Conservation (phyloP, 129 eudicot species). For the Arctium lappa region DNA sequence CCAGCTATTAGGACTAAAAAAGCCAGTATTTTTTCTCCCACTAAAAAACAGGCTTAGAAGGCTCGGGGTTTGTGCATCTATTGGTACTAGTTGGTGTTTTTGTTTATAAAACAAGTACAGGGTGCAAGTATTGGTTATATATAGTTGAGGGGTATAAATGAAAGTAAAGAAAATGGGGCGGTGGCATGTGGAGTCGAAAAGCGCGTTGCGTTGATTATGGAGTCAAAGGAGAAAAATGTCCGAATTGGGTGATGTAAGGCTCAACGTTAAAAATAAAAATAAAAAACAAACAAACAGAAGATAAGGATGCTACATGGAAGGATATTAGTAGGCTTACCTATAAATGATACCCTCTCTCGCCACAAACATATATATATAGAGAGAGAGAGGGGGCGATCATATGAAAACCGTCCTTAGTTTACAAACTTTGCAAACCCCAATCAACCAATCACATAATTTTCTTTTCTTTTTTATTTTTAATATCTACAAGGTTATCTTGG, state of each 20-base stretch:
- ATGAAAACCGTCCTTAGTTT: too few relatives aligned
- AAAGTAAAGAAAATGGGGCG: conserved; percentile 15
- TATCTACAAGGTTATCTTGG: too few relatives aligned
- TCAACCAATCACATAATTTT: too few relatives aligned
- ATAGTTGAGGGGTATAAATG: not conserved
- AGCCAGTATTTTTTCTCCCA: too few relatives aligned
- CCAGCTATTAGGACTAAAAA: too few relatives aligned
- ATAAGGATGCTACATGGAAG: conserved; percentile 34
- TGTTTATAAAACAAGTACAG: not conserved
- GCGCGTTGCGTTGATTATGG: conserved; percentile 25
- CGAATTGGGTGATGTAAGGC: conserved; percentile 4
- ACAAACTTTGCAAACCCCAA: too few relatives aligned
- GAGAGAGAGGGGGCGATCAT: too few relatives aligned
- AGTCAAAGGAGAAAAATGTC: conserved; percentile 17
- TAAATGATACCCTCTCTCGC: not conserved
- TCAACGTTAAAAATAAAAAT: not conserved
- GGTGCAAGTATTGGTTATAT: not conserved
- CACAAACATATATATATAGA: too few relatives aligned
- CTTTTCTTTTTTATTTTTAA: too few relatives aligned
- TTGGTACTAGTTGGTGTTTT: not conserved
- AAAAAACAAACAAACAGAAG: not conserved
- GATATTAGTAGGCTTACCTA: not conserved
- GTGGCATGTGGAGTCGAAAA: conserved; percentile 17
- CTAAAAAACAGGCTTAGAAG: too few relatives aligned
- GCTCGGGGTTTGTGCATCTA: too few relatives aligned